Evolutionary conservation across 2,329 filamentous ascomycete species (phyloP).

Genomic region (Fusarium solani-melongenae): DNA sequence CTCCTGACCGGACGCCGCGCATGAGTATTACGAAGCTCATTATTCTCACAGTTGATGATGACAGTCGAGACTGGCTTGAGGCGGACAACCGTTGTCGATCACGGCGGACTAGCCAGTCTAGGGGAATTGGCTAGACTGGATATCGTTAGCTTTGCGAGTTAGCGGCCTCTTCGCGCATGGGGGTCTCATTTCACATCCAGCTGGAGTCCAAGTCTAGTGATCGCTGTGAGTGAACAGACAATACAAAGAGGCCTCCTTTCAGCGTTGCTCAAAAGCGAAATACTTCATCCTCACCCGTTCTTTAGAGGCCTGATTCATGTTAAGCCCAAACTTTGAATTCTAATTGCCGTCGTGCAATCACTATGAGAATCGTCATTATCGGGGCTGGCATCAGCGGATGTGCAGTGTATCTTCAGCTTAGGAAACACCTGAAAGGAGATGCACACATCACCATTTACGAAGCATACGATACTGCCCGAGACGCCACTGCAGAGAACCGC

Average conservation of each 20-base stretch:
- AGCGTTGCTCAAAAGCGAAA: background rate
- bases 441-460: conserved; percentile 40
- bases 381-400: conserved; percentile 43
- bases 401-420: conserved; percentile 37
- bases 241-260: background rate
- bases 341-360: background rate
- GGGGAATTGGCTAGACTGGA: background rate
- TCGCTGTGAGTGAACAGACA: background rate
- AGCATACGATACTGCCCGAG: conserved; percentile 33
- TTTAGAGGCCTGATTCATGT: background rate
- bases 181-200: background rate
- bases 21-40: background rate
- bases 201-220: background rate
- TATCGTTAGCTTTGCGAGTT: conserved; percentile 24
- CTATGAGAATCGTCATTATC: conserved; percentile 41
- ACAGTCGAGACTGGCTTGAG: background rate
- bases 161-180: background rate
- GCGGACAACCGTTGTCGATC: background rate
- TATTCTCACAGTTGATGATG: background rate
- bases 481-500: conserved; percentile 26
- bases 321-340: background rate
- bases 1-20: background rate
- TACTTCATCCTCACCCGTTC: background rate
- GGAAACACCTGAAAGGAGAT: conserved; percentile 32
- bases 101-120: background rate